Evolutionary conservation across 768 basidiomycete genomes (phyloP), one percentile per base, ranked within the genome.

Genomic region (Suillus subaureus): DNA sequence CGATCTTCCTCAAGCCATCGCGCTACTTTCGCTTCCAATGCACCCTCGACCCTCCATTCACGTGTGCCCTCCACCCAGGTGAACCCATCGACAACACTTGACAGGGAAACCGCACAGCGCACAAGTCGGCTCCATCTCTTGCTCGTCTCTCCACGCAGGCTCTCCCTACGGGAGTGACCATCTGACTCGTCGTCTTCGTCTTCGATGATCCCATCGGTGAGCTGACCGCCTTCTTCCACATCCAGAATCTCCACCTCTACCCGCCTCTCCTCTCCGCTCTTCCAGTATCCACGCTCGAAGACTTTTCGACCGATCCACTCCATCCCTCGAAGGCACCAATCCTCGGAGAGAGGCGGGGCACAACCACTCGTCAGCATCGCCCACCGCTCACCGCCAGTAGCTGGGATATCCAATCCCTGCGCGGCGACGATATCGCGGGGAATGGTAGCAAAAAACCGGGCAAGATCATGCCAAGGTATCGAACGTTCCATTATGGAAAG

Each of bases 231-330:
- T 71, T 92, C 89, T 12, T 82, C 80, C 62, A 83, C 78, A 61
- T 91, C 84, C 57, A 97, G 81, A 1, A 96, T 89, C 71, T 96
- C 95, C 63, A 93, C 82, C 81, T 99, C 97, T 67, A 78, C 72
- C 47, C 80, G 79, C 56, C 84, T 82, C 64, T 89, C 89, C 61
- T 89, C 90, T 39, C 85, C 85, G n/a, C 82, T 81, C 73, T 91
- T 93, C 97, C 97, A 99, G 75, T 90, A 99, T 0, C 96, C 97
- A 47, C 93, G 87, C 75, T 97, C 95, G 74, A 91, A 99, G 18
- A 98, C 89, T 67, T 88, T 87, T 65, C 94, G 84, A 7, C 93
- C 91, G 4, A 94, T 90, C 97, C 97, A 99, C 70, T 96, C 96
- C 89, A 96, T 94, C 1, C 97, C 97, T 39, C 97, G 85, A 69